phyloP scores from a whole-genome alignment of 2,329 filamentous ascomycete species.

The Curvularia eragrostidis region DNA sequence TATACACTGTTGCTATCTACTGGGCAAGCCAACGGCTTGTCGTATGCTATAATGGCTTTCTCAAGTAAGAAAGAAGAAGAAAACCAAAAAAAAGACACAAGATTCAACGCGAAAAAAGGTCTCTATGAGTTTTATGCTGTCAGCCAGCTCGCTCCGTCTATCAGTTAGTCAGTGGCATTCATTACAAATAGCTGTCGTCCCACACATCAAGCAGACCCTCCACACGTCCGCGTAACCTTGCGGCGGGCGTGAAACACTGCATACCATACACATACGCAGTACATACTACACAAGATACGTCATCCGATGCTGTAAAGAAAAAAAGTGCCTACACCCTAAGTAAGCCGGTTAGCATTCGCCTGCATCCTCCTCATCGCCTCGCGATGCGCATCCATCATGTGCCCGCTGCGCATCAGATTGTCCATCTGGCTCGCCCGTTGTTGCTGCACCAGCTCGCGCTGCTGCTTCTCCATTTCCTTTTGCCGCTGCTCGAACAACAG shows the following conservation, averaged over 20 bases:
- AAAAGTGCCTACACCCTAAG: conserved; percentile 16
- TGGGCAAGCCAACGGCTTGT: background rate
- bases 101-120: background rate
- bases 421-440: conserved; percentile 70
- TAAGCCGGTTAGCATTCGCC: conserved; percentile 57
- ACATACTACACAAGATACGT: background rate
- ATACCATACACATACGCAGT: background rate
- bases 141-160: background rate
- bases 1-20: background rate
- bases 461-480: conserved; percentile 65
- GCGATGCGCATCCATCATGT: conserved; percentile 77
- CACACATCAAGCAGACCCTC: background rate
- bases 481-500: conserved; percentile 69
- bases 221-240: too few species aligned
- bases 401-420: conserved; percentile 75
- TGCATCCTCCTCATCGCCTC: conserved; percentile 85
- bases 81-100: background rate
- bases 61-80: too few species aligned
- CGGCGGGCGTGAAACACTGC: background rate
- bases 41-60: background rate
- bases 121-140: background rate
- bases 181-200: background rate
- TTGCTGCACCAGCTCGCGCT: conserved; percentile 64
- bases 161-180: background rate
- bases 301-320: background rate